A percentile compares a stretch with the other conserved stretches of the same genome.
Conservation (phyloP, 352 stramenopile genomes). For the Peronosclerospora sorghi region DNA sequence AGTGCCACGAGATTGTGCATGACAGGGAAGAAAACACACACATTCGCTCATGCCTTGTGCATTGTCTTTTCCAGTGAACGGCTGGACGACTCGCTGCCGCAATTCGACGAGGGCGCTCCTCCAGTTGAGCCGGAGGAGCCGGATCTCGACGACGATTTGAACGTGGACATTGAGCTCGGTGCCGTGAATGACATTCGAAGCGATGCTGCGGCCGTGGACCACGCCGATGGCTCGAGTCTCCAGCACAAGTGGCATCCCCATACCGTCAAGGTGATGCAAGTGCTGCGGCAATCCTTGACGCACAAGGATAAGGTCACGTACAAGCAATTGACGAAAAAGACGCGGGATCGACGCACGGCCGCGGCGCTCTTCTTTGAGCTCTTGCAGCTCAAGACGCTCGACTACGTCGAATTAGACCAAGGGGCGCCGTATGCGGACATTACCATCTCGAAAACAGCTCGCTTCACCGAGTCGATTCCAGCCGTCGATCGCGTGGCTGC, state of each 20-base stretch:
- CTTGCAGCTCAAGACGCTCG: slow-evolving; percentile 95
- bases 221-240: slow-evolving; percentile 33
- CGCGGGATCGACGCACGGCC: slow-evolving; percentile 78
- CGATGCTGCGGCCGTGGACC: slow-evolving; percentile 28
- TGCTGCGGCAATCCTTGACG: slow-evolving; percentile 62
- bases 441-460: slow-evolving; percentile 60
- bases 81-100: slow-evolving; percentile 23
- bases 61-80: slow-evolving; percentile 19
- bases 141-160: slow-evolving; percentile 55
- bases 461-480: slow-evolving; percentile 70
- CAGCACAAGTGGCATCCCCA: slow-evolving; percentile 97
- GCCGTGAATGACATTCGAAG: slow-evolving; percentile 67
- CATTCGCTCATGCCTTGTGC: not conserved
- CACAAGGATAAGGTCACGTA: slow-evolving; percentile 79
- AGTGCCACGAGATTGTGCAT: not conserved
- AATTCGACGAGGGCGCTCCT: slow-evolving; percentile 49
- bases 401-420: slow-evolving; percentile 94
- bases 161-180: slow-evolving; percentile 74
- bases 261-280: slow-evolving; percentile 92
- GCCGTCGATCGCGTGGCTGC: slow-evolving; percentile 42
- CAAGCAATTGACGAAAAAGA: slow-evolving; percentile 77
- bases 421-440: slow-evolving; percentile 91
- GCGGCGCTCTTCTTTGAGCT: slow-evolving; percentile 95
- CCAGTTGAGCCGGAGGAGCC: slow-evolving; percentile 39
- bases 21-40: not conserved